phyloP scores from a whole-genome alignment of 176 grass and related monocot genomes.

The Carex myosuroides region DNA sequence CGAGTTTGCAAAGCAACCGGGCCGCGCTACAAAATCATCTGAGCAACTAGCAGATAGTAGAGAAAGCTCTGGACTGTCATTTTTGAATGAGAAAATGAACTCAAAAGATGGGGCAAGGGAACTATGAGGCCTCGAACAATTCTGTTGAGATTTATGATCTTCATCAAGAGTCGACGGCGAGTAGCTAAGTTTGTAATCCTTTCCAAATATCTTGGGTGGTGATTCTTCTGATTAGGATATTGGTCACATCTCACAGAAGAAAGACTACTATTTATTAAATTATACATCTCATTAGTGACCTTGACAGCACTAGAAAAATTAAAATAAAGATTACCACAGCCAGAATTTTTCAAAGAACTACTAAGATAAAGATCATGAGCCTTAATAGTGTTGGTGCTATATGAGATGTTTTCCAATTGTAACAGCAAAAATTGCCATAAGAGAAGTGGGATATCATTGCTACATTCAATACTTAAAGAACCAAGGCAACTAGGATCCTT shows the following conservation, averaged over 20 bases:
- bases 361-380: not conserved
- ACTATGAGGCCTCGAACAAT: not conserved
- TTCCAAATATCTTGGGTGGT: not conserved
- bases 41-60: not conserved
- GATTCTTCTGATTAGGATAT: not conserved
- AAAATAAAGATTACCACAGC: not conserved
- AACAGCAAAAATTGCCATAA: not conserved
- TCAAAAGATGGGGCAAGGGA: not conserved
- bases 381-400: not conserved
- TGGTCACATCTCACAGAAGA: not conserved
- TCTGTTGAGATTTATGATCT: not conserved
- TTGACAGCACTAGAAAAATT: not conserved
- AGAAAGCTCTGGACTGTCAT: not conserved
- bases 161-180: not conserved
- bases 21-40: not conserved
- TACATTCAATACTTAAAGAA: not conserved
- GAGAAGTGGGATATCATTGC: not conserved
- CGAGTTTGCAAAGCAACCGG: not conserved
- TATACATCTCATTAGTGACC: not conserved
- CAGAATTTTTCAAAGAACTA: not conserved
- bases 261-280: not conserved
- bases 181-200: not conserved
- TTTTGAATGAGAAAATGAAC: not conserved
- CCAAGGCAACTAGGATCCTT: not conserved
- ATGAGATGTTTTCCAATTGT: slow-evolving; percentile 4